phyloP scores from a whole-genome alignment of 1,139 yeast genomes.

The Magnusiomyces fungicola region DNA sequence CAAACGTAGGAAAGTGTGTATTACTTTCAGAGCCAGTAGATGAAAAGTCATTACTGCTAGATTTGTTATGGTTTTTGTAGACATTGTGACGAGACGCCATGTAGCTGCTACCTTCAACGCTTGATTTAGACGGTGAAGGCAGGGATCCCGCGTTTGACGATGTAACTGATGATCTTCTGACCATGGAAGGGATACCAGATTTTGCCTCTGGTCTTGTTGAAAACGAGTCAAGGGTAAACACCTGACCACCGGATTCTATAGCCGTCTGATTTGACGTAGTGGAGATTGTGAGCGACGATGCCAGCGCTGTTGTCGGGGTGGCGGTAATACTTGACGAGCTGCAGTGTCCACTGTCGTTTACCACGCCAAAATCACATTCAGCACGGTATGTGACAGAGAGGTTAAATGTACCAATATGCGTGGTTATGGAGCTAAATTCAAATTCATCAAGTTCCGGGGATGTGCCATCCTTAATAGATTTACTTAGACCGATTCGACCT shows the following conservation, averaged over 20 bases:
- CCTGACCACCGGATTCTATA: no score
- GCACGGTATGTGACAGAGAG: constrained; percentile 73
- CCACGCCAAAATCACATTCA: constrained; percentile 59
- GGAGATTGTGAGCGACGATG: no score
- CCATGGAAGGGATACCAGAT: background rate
- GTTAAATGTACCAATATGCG: constrained; percentile 65
- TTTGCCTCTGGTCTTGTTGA: no score
- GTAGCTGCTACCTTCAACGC: constrained; percentile 11
- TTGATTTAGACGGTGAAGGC: constrained; percentile 8
- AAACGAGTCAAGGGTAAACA: no score
- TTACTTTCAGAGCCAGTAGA: background rate
- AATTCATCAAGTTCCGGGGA: constrained; percentile 53
- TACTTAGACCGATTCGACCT: constrained; percentile 79
- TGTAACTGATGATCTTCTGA: constrained; percentile 3
- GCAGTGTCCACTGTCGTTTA: constrained; percentile 36
- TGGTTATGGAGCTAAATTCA: constrained; percentile 59
- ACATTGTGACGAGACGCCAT: constrained; percentile 11
- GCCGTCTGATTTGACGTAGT: no score
- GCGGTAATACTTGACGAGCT: background rate
- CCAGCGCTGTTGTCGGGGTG: no score
- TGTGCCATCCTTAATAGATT: constrained; percentile 43
- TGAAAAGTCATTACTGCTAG: constrained; percentile 4
- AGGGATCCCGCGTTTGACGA: background rate
- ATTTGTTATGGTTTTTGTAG: constrained; percentile 8
- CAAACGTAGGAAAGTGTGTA: background rate